Base-by-base conservation (phyloP, 768 basidiomycete genomes). In the Kwoniella dejecticola region DNA sequence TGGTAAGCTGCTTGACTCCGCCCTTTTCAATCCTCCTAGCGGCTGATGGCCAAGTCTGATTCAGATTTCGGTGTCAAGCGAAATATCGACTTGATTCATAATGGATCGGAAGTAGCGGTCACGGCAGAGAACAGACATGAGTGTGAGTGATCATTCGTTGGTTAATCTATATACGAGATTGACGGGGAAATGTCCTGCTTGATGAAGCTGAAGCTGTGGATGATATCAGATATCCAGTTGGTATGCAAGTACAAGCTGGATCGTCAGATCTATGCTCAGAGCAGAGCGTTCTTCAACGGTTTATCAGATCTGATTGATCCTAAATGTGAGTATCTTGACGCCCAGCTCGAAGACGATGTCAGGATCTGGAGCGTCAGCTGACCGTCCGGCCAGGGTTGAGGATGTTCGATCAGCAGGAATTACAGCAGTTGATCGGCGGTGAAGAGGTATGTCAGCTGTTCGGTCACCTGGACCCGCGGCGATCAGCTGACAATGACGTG, bases 341-440 rank as follows among this genome's bases (percentile, higher is more conserved):
- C 82, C 87, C 85, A 88, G 44, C 36, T 47, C 33, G 33, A 36
- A 36, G 7, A 36, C 5, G 15, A 6, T 41, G 50, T 56, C 24
- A 29, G 19, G 11, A 8, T 44, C n/a, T n/a, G n/a, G n/a, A n/a
- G n/a, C n/a, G n/a, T n/a, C n/a, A n/a, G 12, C 44, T 46, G 53
- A 13, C 11, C 3, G 5, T 29, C 13, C 3, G 15, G 8, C 36
- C 48, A 66, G 68, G 69, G 74, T 62, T 70, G 63, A 90, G 91
- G 45, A 94, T 98, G 90, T 99, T 98, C 81, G 95, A 97, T 77
- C 94, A 95, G 67, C 89, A 91, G 74, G 96, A 98, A 78, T 82
- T 97, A 3, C 92, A 93, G 75, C 88, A 95, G 48, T 82, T 98
- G 1, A 83, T 99, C 5, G 94, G 94, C 0, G 92, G 91, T 6